Evolutionary conservation across 192 early-diverging fungal species (phyloP).

Genomic region (Umbelopsis vinacea): DNA sequence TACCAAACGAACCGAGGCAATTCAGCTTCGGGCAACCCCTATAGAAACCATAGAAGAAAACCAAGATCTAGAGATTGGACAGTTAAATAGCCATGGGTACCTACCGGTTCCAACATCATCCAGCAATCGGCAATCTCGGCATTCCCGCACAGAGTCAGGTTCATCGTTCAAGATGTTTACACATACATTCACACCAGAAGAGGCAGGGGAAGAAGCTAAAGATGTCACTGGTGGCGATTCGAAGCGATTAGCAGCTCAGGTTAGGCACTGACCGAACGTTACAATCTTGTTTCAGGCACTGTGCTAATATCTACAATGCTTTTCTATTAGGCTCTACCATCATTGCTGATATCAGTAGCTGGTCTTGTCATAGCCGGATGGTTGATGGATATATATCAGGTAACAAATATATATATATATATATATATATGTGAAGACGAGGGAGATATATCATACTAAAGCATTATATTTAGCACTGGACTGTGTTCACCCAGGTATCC

Average conservation of each 20-base stretch:
- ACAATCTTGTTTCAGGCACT: background rate
- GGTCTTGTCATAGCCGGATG: slow-evolving; percentile 75
- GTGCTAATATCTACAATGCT: background rate
- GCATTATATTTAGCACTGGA: slow-evolving; percentile 54
- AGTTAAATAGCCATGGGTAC: slow-evolving; percentile 6
- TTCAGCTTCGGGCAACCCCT: slow-evolving; percentile 22
- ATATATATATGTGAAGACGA: background rate
- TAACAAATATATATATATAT: slow-evolving; percentile 49
- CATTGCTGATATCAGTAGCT: slow-evolving; percentile 69
- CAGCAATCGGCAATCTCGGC: slow-evolving; percentile 18
- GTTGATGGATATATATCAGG: slow-evolving; percentile 68
- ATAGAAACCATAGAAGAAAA: slow-evolving; percentile 21
- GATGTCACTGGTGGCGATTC: background rate
- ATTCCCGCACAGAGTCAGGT: slow-evolving; percentile 15
- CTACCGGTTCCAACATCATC: slow-evolving; percentile 18
- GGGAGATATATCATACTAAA: slow-evolving; percentile 6
- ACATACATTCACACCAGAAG: background rate
- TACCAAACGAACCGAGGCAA: slow-evolving; percentile 1
- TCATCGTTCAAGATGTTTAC: slow-evolving; percentile 22
- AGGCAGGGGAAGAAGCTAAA: background rate
- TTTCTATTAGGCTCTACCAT: slow-evolving; percentile 57
- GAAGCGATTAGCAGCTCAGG: slow-evolving; percentile 2
- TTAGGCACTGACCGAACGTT: background rate
- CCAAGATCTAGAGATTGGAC: slow-evolving; percentile 4
- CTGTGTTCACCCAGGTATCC: slow-evolving; percentile 68